Base-by-base conservation (phyloP, 768 basidiomycete species). In the Amanita rubescens region DNA sequence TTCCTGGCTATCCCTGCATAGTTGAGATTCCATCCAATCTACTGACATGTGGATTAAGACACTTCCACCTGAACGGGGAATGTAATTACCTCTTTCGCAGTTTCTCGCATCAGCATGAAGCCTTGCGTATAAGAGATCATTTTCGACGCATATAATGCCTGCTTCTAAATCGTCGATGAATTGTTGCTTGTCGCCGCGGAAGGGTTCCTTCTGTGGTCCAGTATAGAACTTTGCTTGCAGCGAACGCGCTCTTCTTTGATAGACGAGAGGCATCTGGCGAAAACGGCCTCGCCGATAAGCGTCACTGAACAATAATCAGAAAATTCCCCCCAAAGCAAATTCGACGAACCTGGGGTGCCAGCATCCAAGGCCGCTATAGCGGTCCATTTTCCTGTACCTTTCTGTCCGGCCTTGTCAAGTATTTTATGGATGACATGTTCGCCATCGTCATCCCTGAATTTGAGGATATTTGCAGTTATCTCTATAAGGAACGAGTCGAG, bases 381-480 rank as follows among this genome's bases (percentile, higher is more conserved):
- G 53, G 96, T 99, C 96, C 96, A 99, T 74, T 99, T 99, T 55
- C 96, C 94, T 58, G 96, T 99, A 66, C 96, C 96, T 75, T 99
- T 99, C 71, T 99, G 96, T 35, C 95, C 95, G 55, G 96, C 96
- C 64, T 88, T 69, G 71, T 99, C 96, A 60, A 96, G 80, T 64
- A 99, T 95, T 75, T 98, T 99, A 62, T 75, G 77, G 58, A 99
- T 84, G 60, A 98, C 81, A 46, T 93, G 89, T 63, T 79, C 80
- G 55, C 94, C 95, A 67, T 98, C 95, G 52, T 91, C 88, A 63
- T 98, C 96, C 67, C 94, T 93, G 80, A 90, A 97, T 65, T 85
- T 88, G 68, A 99, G 85, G 71, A 99, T 94, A 70, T 97, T 91
- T 64, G 89, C 80, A 55, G 96, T 96, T 71, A 99, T 98, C 57